Percentiles rank a stretch among this genome's conserved stretches.
Conservation (phyloP, 2,329 filamentous ascomycete genomes). For the Alternaria viburni region DNA sequence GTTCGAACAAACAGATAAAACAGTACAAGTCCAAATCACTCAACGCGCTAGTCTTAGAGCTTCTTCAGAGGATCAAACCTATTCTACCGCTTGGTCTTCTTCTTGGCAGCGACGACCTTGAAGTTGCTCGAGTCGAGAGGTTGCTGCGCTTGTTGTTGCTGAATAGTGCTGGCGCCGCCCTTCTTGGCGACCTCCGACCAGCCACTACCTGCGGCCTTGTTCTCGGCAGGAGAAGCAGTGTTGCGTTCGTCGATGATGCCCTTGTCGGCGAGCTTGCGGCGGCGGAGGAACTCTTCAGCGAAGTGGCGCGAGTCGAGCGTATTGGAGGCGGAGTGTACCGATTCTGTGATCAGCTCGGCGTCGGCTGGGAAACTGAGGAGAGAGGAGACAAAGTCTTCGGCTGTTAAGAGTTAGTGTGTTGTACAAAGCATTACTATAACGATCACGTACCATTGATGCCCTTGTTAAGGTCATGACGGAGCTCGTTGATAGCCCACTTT, state of each 20-base stretch:
- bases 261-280: conserved; percentile 91
- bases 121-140: conserved; percentile 67
- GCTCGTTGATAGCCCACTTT: conserved; percentile 85
- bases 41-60: not conserved
- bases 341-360: conserved; percentile 82
- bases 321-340: conserved; percentile 83
- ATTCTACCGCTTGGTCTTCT: conserved; percentile 69
- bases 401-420: conserved; percentile 53
- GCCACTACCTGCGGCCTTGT: conserved; percentile 63
- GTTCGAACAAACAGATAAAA: not conserved
- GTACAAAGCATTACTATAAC: not conserved
- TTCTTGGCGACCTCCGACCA: conserved; percentile 99
- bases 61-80: not conserved
- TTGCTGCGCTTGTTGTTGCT: conserved; percentile 43
- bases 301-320: conserved; percentile 94
- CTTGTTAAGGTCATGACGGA: conserved; percentile 74
- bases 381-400: conserved; percentile 79
- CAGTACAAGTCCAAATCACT: not conserved
- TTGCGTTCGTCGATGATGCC: conserved; percentile 78
- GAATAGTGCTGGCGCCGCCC: conserved; percentile 66
- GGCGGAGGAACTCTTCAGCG: conserved; percentile 90
- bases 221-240: conserved; percentile 58
- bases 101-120: conserved; percentile 89
- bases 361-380: conserved; percentile 80
- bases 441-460: conserved; percentile 65